Percentiles rank a stretch among this genome's conserved stretches.
These are phyloP conservation scores for Nigrospora sphaerica DNA, from an alignment of 2,329 filamentous ascomycete genomes.

Conservation along the genomic window DNA sequence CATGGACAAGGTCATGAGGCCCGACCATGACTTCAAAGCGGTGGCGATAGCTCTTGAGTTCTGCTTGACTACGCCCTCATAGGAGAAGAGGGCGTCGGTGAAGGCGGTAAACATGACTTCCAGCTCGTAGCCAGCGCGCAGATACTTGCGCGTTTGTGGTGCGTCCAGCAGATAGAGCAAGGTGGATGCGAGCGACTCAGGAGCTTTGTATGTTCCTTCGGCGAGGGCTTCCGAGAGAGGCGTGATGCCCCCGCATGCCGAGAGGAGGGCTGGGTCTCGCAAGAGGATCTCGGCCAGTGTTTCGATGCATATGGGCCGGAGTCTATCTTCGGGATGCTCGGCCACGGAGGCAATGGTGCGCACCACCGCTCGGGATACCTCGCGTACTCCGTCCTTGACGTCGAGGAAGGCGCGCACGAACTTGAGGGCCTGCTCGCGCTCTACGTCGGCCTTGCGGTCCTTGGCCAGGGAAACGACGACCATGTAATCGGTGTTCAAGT, in stretches of 20 bases:
- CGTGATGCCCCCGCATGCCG: slow-evolving; percentile 76
- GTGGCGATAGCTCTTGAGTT: slow-evolving; percentile 90
- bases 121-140: slow-evolving; percentile 84
- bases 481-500: slow-evolving; percentile 83
- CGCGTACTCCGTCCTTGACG: slow-evolving; percentile 83
- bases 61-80: slow-evolving; percentile 62
- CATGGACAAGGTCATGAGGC: slow-evolving; percentile 80
- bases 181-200: slow-evolving; percentile 80
- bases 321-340: slow-evolving; percentile 75
- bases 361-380: slow-evolving; percentile 81
- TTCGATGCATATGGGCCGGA: slow-evolving; percentile 86
- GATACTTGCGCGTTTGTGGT: slow-evolving; percentile 69
- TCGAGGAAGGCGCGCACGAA: slow-evolving; percentile 93
- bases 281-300: slow-evolving; percentile 89
- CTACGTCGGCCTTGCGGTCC: slow-evolving; percentile 92
- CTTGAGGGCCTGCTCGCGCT: slow-evolving; percentile 93
- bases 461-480: slow-evolving; percentile 91
- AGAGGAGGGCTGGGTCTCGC: slow-evolving; percentile 72
- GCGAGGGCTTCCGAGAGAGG: slow-evolving; percentile 87
- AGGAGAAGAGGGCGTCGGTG: slow-evolving; percentile 68
- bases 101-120: slow-evolving; percentile 88
- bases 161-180: slow-evolving; percentile 86
- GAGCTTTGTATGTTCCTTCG: slow-evolving; percentile 86
- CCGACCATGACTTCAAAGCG: slow-evolving; percentile 88
- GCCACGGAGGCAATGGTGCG: slow-evolving; percentile 87